Percentiles rank a stretch among this genome's conserved stretches.
Evolutionary conservation across 2,329 filamentous ascomycete genomes (phyloP).

Genomic region (Trichophyton schoenleinii): DNA sequence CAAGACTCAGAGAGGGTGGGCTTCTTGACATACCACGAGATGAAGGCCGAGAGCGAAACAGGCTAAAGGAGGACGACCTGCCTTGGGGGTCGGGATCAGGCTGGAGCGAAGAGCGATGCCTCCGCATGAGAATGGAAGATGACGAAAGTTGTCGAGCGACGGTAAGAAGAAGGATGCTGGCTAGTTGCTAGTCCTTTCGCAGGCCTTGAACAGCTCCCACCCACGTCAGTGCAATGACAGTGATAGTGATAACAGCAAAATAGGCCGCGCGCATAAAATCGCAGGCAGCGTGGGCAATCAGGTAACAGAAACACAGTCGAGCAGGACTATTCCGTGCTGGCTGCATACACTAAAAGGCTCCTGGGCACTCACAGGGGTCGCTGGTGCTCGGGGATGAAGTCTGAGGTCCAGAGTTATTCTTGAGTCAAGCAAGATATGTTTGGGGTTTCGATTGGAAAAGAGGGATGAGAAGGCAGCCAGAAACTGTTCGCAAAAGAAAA

Average conservation of each 20-base stretch:
- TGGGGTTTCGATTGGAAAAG: not conserved
- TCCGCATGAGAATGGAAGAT: slow-evolving; percentile 5
- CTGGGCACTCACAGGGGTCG: not conserved
- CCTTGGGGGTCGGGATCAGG: slow-evolving; percentile 3
- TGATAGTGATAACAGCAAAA: not conserved
- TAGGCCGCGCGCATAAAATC: not conserved
- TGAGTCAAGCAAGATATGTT: not conserved
- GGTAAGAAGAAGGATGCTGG: not conserved
- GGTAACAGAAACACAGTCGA: slow-evolving; percentile 1
- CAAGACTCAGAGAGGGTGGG: not conserved
- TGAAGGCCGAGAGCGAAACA: slow-evolving; percentile 4
- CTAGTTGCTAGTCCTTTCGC: not conserved
- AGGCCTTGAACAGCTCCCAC: not conserved
- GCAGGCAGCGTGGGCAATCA: not conserved
- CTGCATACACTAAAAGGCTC: not conserved
- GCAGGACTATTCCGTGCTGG: not conserved
- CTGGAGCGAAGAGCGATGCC: slow-evolving; percentile 3
- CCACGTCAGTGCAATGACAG: not conserved
- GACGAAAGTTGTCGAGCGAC: not conserved
- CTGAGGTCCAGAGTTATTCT: not conserved
- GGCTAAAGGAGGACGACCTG: slow-evolving; percentile 3
- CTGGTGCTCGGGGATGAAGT: not conserved
- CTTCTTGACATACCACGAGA: slow-evolving; percentile 5
- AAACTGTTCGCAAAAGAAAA: not conserved
- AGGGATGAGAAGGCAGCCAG: not conserved